Percentiles rank a stretch among this genome's conserved stretches.
Conservation (phyloP, 345 rosid species). For the Melaleuca quinquenervia region DNA sequence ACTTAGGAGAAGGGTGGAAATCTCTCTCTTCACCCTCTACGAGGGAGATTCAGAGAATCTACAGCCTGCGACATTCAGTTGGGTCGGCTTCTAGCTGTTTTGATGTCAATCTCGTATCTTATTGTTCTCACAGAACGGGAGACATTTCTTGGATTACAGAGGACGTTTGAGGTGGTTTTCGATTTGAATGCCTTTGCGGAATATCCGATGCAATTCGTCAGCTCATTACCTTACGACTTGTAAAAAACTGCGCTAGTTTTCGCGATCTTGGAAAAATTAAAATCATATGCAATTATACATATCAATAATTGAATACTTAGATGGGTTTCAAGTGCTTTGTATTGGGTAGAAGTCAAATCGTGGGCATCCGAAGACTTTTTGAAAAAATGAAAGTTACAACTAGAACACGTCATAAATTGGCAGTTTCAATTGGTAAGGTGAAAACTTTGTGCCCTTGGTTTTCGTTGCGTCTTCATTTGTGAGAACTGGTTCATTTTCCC, state of each 20-base stretch:
- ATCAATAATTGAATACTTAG: not conserved
- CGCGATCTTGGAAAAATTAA: not conserved
- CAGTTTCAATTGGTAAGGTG: no score
- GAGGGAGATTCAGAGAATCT: not conserved
- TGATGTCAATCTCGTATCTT: not conserved
- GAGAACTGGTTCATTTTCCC: not conserved
- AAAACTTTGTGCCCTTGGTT: no score
- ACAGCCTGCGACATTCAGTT: not conserved
- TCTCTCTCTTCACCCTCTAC: not conserved
- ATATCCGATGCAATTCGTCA: not conserved
- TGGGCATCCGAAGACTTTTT: not conserved
- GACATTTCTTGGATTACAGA: not conserved
- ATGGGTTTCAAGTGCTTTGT: not conserved
- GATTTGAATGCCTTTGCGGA: not conserved
- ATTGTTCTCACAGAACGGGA: not conserved
- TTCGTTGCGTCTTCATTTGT: no score
- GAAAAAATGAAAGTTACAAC: not conserved
- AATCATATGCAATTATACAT: not conserved
- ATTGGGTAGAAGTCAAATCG: not conserved
- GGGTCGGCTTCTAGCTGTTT: not conserved
- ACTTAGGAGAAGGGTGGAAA: not conserved
- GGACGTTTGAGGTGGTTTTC: not conserved
- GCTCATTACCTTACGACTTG: not conserved
- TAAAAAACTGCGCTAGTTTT: not conserved
- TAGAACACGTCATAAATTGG: not conserved